Evolutionary conservation across 1,284 basidiomycete species (phyloP), one percentile per base, ranked within the genome.

Genomic region (Puccinia triticina): DNA sequence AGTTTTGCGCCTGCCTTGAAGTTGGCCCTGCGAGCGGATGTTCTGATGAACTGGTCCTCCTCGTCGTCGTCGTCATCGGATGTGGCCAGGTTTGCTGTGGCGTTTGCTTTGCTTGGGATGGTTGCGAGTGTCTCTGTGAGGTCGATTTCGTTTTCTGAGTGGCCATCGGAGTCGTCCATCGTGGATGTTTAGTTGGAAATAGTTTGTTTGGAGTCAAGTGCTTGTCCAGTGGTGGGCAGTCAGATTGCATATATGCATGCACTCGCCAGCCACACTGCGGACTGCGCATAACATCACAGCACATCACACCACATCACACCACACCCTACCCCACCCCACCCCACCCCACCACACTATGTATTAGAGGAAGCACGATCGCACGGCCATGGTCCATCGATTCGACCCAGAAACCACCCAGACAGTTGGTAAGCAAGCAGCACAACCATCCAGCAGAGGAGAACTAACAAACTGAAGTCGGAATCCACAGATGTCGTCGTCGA

Each of bases 1-100:
- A 69, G 55, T 57, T 61, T 43, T 14, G 78, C 32, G 26, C 78
- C 78, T 23, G 78, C 78, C 32, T 80, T 80, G 69, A 73, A 80
- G 46, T 59, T 72, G 18, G 78, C 78, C 59, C 73, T 80, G 40
- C 55, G 40, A n/a, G 67, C 40, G 11, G 78, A 80, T 43, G 43
- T 37, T 32, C 67, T 26, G 59, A 80, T 72, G 69, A 80, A 80
- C 12, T 61, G 59, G 26, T 79, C 64, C 66, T 78, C 77, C 8
- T 78, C 77, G 23, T 78, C 71, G 21, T 72, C 69, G n/a, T 61
- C 55, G n/a, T 77, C 77, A 26, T 76, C 34, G 23, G 23, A 37
- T 29, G 14, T n/a, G n/a, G n/a, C n/a, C n/a, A n/a, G n/a, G 2
- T 26, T 37, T 11, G 14, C 29, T 40, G 18, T 21, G 43, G 16